Conservation (phyloP, 148 eudicot genomes). For the Silene conica region DNA sequence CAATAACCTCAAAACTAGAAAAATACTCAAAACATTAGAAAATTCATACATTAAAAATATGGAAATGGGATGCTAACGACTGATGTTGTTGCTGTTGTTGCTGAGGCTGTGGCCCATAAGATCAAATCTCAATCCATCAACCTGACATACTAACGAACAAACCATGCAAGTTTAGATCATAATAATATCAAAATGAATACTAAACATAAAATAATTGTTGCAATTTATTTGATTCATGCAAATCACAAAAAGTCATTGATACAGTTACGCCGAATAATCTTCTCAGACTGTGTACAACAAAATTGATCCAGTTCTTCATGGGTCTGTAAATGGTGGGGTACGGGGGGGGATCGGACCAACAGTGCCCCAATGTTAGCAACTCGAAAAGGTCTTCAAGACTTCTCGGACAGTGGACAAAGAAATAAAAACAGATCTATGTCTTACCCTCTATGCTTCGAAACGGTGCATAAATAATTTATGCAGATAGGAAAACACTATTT, state of each 20-base stretch:
- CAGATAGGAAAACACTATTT: background rate
- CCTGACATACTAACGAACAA: slow-evolving; percentile 41
- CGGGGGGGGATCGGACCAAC: too few relatives aligned
- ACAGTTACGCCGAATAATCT: background rate
- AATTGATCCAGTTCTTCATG: too few relatives aligned
- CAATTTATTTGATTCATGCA: background rate
- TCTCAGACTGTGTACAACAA: background rate
- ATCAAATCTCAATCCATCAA: slow-evolving; percentile 99
- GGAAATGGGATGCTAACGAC: too few relatives aligned
- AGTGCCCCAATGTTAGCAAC: too few relatives aligned
- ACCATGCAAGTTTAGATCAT: slow-evolving; percentile 17
- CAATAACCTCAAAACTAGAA: too few relatives aligned
- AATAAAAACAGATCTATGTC: background rate
- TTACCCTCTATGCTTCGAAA: background rate
- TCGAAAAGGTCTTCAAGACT: too few relatives aligned
- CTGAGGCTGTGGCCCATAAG: slow-evolving; percentile 98
- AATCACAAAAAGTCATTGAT: background rate
- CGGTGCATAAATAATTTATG: background rate
- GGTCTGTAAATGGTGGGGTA: too few relatives aligned
- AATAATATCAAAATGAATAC: background rate
- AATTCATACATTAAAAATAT: too few relatives aligned
- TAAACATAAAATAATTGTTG: too few relatives aligned
- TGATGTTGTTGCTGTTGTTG: too few relatives aligned
- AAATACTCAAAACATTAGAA: too few relatives aligned
- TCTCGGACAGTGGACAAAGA: background rate